Percentiles rank a stretch among this genome's conserved stretches.
These are phyloP conservation scores for Xylaria curta DNA, from an alignment of 495 filamentous ascomycete genomes.

Conservation along the genomic window DNA sequence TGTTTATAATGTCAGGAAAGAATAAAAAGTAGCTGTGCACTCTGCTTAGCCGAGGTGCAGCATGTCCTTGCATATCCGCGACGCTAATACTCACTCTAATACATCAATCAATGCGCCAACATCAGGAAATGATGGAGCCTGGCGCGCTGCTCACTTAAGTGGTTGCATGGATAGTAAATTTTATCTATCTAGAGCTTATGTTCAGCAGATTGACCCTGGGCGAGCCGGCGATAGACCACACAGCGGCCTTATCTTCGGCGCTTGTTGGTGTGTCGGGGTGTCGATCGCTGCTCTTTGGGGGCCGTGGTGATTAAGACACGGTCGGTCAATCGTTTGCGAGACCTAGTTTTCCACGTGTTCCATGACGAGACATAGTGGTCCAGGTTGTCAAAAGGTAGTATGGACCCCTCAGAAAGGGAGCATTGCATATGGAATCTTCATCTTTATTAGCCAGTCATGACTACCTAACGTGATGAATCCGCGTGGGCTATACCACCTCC, in stretches of 20 bases:
- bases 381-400: neutral
- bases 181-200: too few relatives aligned
- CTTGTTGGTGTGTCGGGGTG: neutral
- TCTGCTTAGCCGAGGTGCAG: too few relatives aligned
- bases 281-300: conserved; percentile 25
- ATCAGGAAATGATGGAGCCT: too few relatives aligned
- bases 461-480: conserved; percentile 12
- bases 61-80: too few relatives aligned
- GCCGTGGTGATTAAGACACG: neutral
- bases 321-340: neutral
- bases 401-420: conserved; percentile 4
- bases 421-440: neutral
- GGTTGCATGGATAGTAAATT: too few relatives aligned
- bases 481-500: too few relatives aligned
- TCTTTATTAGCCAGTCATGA: neutral
- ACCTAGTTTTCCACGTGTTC: conserved; percentile 11
- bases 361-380: neutral
- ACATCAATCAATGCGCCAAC: too few relatives aligned
- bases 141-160: too few relatives aligned
- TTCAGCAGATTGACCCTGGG: conserved; percentile 5
- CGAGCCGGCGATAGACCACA: conserved; percentile 12
- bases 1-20: too few relatives aligned
- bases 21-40: too few relatives aligned
- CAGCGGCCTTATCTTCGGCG: conserved; percentile 13
- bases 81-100: too few relatives aligned